A percentile compares a stretch with the other conserved stretches of the same genome.
These are phyloP conservation scores for Coemansia sp. DNA, from an alignment of 192 early-diverging fungal species.

Conservation along the genomic window DNA sequence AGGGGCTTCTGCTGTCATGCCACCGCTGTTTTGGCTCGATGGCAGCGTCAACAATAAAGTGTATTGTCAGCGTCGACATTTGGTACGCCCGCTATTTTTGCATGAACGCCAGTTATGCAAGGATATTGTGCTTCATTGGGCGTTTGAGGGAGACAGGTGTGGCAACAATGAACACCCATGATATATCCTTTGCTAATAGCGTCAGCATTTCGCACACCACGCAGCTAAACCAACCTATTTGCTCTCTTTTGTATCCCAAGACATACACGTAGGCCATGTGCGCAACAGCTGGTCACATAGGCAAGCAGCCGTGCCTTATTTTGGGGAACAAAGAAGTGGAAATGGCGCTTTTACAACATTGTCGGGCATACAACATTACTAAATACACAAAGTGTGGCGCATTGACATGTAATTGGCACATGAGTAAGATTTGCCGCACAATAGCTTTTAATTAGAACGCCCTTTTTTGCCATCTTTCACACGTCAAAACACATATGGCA, in stretches of 20 bases:
- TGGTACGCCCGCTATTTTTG: too few relatives aligned
- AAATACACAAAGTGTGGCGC: not conserved
- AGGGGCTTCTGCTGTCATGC: not conserved
- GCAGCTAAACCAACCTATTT: conserved; percentile 1
- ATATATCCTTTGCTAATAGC: not conserved
- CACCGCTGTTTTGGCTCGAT: not conserved
- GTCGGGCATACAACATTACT: not conserved
- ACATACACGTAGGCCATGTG: not conserved
- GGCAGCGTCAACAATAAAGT: too few relatives aligned
- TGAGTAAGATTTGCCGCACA: not conserved
- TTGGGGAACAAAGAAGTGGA: not conserved
- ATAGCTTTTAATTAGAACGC: not conserved
- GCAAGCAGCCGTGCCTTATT: not conserved
- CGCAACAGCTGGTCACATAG: not conserved
- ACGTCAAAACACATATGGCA: not conserved
- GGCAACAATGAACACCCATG: not conserved
- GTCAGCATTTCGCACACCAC: not conserved
- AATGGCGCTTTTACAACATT: too few relatives aligned
- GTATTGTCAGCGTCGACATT: too few relatives aligned
- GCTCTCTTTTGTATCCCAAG: not conserved
- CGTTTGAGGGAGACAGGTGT: not conserved
- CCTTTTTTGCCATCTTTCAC: not conserved
- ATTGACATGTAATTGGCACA: conserved; percentile 8
- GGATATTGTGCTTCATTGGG: not conserved
- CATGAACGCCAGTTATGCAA: not conserved